Evolutionary conservation across 2,329 filamentous ascomycete species (phyloP), one percentile per base, ranked within the genome.

Genomic region (Atkinsonella texensis): DNA sequence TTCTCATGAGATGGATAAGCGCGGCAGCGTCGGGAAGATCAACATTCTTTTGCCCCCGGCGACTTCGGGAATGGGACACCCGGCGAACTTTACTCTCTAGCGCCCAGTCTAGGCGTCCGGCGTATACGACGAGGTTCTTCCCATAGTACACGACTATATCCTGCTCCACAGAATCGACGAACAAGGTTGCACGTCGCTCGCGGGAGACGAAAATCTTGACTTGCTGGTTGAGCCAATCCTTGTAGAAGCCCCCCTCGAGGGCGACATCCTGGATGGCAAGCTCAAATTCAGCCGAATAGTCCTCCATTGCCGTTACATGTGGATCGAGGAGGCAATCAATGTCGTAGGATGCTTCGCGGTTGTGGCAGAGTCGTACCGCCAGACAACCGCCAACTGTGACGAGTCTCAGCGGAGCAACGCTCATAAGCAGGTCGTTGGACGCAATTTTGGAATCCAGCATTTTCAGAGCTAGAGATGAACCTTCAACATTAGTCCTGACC

Each of bases 271-370:
- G n/a, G 18, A 63, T 46, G 5, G 52, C 55, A n/a, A 20, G 18
- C 28, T 41, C 18, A 20, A 62, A 56, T 12, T 58, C 57, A 8
- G 52, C 38, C 8, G 50, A 48, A 52, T 61, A 63, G 15, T 59
- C 54, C 10, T 46, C 17, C 2, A 52, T 54, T 3, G 58, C 54
- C 13, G 59, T 55, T 6, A 63, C 46, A 49, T 62, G 60, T 3
- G 60, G 61, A 46, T 63, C 59, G 33, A 60, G 54, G 4, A 64
- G 47, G 23, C 54, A 56, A 53, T 63, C 60, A 33, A 63, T 55
- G 44, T 61, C 56, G 12, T 55, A 53, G 10, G 59, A 60, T 15
- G 57, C 44, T 17, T 53, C 33, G 17, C 59, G 54, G 54, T 57
- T 57, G 7, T 52, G 45, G 23, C 60, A 58, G 35, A 60, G 54